A percentile compares a stretch with the other conserved stretches of the same genome.
phyloP scores from a whole-genome alignment of 2,329 filamentous ascomycete species.

The Kalmusia sp. region DNA sequence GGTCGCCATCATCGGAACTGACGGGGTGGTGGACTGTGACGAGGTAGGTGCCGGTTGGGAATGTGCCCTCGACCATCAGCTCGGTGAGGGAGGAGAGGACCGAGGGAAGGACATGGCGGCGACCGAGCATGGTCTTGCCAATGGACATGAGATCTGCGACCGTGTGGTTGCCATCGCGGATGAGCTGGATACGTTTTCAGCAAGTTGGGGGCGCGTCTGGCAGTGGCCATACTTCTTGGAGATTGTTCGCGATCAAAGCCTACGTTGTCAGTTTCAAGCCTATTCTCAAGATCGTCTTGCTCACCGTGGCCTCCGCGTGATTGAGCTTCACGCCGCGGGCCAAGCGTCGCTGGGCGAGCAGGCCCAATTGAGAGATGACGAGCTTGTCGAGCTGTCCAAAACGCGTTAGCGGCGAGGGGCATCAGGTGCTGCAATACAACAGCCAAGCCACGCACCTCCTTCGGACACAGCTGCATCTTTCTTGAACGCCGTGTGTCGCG shows the following conservation, averaged over 20 bases:
- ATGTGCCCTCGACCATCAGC: slow-evolving; percentile 94
- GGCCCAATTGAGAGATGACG: slow-evolving; percentile 85
- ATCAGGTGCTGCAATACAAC: not conserved
- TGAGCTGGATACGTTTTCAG: slow-evolving; percentile 66
- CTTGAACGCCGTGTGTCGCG: not conserved
- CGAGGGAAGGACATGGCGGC: slow-evolving; percentile 86
- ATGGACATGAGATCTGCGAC: slow-evolving; percentile 94
- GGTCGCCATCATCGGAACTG: slow-evolving; percentile 82
- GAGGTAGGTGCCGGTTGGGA: slow-evolving; percentile 87
- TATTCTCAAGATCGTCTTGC: slow-evolving; percentile 16
- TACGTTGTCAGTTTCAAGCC: slow-evolving; percentile 46
- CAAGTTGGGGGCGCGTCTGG: slow-evolving; percentile 13
- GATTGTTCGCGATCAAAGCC: slow-evolving; percentile 84
- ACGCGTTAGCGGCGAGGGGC: slow-evolving; percentile 30
- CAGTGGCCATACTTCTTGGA: slow-evolving; percentile 73
- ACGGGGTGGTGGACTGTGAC: slow-evolving; percentile 94
- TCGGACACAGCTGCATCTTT: slow-evolving; percentile 47
- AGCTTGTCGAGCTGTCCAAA: slow-evolving; percentile 86
- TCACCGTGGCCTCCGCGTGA: slow-evolving; percentile 83
- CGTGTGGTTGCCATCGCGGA: slow-evolving; percentile 92
- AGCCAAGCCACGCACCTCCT: slow-evolving; percentile 38
- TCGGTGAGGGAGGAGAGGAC: slow-evolving; percentile 81
- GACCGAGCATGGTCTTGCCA: slow-evolving; percentile 89
- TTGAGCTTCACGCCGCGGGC: slow-evolving; percentile 89
- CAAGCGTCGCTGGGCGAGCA: slow-evolving; percentile 85